Conservation (phyloP, 805 yeast species). For the Saccharomycopsis javanensis region DNA sequence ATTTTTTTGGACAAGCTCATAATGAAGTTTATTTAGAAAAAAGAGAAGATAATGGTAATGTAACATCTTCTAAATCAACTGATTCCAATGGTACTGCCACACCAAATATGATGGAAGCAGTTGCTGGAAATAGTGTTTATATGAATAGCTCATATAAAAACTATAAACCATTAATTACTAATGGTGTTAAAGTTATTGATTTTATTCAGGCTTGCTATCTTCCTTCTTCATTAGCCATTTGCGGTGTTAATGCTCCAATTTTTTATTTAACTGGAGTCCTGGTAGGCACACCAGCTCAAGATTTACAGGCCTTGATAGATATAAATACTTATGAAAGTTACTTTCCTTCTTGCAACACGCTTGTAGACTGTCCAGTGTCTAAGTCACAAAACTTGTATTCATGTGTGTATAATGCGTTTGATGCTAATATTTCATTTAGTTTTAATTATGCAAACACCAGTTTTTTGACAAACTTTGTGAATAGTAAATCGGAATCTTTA, state of each 20-base stretch:
- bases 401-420: slow-evolving; percentile 16
- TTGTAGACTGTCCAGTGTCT: slow-evolving; percentile 11
- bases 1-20: not conserved
- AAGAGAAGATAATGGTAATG: not conserved
- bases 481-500: slow-evolving; percentile 4
- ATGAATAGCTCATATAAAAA: not conserved
- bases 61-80: not conserved
- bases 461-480: slow-evolving; percentile 11
- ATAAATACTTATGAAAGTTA: slow-evolving; percentile 16
- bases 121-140: not conserved
- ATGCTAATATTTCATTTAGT: slow-evolving; percentile 13
- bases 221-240: slow-evolving; percentile 14
- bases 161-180: not conserved
- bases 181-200: slow-evolving; percentile 5
- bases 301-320: slow-evolving; percentile 11
- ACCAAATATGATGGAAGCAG: slow-evolving; percentile 1
- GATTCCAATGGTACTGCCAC: not conserved
- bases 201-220: slow-evolving; percentile 17
- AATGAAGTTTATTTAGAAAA: not conserved
- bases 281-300: slow-evolving; percentile 16
- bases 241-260: slow-evolving; percentile 18
- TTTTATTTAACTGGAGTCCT: slow-evolving; percentile 7
- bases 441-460: slow-evolving; percentile 14
- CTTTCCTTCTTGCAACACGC: slow-evolving; percentile 14
- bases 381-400: slow-evolving; percentile 11